Evolutionary conservation across 2,329 filamentous ascomycete genomes (phyloP).

Genomic region (Fusarium ambrosium): DNA sequence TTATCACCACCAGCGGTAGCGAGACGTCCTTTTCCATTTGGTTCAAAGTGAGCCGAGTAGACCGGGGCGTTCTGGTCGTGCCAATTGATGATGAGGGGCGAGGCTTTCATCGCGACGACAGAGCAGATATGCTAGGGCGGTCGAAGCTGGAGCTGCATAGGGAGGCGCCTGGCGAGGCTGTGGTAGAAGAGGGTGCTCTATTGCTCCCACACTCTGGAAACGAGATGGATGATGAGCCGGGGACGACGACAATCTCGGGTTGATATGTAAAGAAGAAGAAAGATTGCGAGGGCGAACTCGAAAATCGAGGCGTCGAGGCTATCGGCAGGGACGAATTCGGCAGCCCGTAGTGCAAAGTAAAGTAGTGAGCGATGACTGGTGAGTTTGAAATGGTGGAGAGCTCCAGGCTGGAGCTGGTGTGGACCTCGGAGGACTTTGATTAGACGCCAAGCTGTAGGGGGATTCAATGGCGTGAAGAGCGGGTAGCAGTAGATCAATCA

Average conservation of each 20-base stretch:
- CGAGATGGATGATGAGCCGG: constrained; percentile 10
- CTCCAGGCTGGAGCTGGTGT: constrained; percentile 47
- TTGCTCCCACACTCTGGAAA: constrained; percentile 31
- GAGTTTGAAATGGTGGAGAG: constrained; percentile 46
- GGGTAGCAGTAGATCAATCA: background rate
- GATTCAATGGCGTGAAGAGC: constrained; percentile 26
- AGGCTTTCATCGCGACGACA: constrained; percentile 84
- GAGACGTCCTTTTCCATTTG: constrained; percentile 88
- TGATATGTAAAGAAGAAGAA: constrained; percentile 18
- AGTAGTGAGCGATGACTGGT: constrained; percentile 40
- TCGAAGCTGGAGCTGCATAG: constrained; percentile 49
- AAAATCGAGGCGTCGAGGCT: constrained; percentile 37
- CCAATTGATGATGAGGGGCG: constrained; percentile 97
- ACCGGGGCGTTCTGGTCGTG: constrained; percentile 97
- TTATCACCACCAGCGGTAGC: constrained; percentile 97
- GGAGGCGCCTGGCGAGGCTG: constrained; percentile 40
- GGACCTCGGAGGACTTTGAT: constrained; percentile 42
- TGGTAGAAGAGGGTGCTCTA: constrained; percentile 37
- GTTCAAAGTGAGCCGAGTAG: constrained; percentile 97
- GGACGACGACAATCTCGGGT: background rate
- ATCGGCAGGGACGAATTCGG: constrained; percentile 36
- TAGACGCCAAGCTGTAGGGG: constrained; percentile 30
- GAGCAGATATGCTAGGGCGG: constrained; percentile 42
- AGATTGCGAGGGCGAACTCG: constrained; percentile 29
- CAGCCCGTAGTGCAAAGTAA: constrained; percentile 34